Base-by-base conservation (phyloP, 352 stramenopile genomes). In the Blastocystis sp. region DNA sequence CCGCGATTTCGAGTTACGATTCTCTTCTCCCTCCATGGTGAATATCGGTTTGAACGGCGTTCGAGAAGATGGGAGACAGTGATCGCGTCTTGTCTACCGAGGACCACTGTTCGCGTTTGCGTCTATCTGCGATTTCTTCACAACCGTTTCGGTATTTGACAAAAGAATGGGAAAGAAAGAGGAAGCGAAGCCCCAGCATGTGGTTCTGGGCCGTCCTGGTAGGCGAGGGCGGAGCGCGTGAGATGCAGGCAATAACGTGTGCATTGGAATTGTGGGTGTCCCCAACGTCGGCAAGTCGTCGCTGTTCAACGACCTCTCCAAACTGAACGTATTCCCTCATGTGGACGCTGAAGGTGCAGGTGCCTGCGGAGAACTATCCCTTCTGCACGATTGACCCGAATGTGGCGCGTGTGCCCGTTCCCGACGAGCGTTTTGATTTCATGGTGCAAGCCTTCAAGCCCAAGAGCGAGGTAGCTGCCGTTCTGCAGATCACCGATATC, bases 301-400 rank as follows among this genome's bases (percentile, higher is more conserved):
- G 27, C 93, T 99, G 57, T 99, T 99, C 91, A 99, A 99, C 92
- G 96, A 94, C 40, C 87, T 99, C 84, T 96, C 92, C 34, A 95
- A 96, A 90, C 89, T 94, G 63, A 93, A 95, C 78, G 88, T 87
- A 56, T 36, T 40, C 4, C 24, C 29, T 34, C 8, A 21, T 53
- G 18, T 9, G 18, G 16, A 16, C 32, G 0, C 14, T 8, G 78
- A 14, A 61, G 65, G 21, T 44, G 4, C 63, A 84, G 72, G 72
- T 95, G 73, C 89, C 92, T 1, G 91, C 92, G 48, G 92, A 95
- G 88, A 95, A 96, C 91, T 95, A 93, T 88, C 94, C 94, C 51
- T 98, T 98, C 88, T 98, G 95, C 89, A 98, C 96, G 61, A 98
- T 98, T 88, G 97, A 99, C 89, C 96, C 96, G 24, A 98, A 98